Percentiles rank a stretch among this genome's conserved stretches.
phyloP scores from a whole-genome alignment of 768 basidiomycete species.

The Suillus paluster region DNA sequence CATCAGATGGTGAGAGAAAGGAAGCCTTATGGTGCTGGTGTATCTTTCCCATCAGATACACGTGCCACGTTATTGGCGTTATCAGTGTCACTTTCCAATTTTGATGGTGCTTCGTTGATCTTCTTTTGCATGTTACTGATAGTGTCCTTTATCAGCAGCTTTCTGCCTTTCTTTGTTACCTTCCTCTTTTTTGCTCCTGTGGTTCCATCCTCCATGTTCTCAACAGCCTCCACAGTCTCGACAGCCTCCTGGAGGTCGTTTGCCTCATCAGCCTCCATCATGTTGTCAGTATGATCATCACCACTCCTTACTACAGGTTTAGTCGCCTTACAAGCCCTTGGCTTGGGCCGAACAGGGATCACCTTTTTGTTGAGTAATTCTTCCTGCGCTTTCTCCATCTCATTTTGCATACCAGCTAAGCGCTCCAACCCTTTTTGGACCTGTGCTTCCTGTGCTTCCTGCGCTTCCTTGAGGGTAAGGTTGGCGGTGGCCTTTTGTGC shows the following conservation, averaged over 20 bases:
- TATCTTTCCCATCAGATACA: background rate
- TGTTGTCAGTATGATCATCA: no score
- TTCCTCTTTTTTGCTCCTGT: background rate
- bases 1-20: slow-evolving; percentile 4
- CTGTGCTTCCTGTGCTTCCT: no score
- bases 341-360: background rate
- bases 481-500: no score
- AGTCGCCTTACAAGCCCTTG: background rate
- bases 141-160: background rate
- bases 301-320: background rate
- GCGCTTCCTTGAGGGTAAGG: no score
- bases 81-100: background rate
- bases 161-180: background rate
- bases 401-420: background rate
- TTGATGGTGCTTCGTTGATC: background rate
- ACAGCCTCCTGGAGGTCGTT: no score
- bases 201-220: background rate
- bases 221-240: no score
- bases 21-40: background rate
- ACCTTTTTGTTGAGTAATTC: background rate
- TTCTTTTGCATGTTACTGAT: background rate
- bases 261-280: background rate
- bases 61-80: background rate
- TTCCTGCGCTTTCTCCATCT: background rate
- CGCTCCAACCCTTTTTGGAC: background rate